phyloP scores from a whole-genome alignment of 164 flowering plant species.

The Buxus sempervirens region DNA sequence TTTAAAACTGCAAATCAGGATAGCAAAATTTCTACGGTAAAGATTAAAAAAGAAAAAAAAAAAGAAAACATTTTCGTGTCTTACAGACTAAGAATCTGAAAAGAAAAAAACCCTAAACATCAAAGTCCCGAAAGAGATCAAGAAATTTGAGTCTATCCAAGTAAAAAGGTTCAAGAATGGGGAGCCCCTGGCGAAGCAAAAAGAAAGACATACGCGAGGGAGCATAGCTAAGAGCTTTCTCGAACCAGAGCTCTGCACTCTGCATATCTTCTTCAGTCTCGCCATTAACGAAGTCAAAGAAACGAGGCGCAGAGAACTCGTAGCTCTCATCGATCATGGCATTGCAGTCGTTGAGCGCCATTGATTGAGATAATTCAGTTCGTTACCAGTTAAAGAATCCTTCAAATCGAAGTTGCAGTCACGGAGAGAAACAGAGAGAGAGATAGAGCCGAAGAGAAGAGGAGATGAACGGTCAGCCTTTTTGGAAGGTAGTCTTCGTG shows the following conservation, averaged over 20 bases:
- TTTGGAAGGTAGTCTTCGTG: not conserved
- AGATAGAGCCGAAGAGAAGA: conserved; percentile 1
- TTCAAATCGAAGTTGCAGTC: not conserved
- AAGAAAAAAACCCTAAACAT: not conserved
- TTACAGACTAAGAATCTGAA: not conserved
- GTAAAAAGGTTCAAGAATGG: not conserved
- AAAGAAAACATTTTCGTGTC: not conserved
- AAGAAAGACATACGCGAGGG: conserved; percentile 68
- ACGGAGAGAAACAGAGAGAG: conserved; percentile 2
- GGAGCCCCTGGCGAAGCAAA: not conserved
- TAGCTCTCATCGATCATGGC: conserved; percentile 56
- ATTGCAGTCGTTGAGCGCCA: conserved; percentile 9
- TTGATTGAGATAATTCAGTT: not conserved
- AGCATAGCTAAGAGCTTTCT: conserved; percentile 52
- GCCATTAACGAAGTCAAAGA: conserved; percentile 63
- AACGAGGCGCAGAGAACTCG: conserved; percentile 81
- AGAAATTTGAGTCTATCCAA: not conserved
- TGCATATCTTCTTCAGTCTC: conserved; percentile 61
- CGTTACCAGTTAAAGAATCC: not conserved
- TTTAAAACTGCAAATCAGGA: not conserved
- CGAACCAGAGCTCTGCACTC: conserved; percentile 83
- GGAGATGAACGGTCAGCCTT: not conserved
- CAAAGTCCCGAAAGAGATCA: not conserved
- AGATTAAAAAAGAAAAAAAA: not conserved
- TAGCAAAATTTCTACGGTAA: not conserved